Evolutionary conservation across 1,284 basidiomycete genomes (phyloP).

Genomic region (Pyrrhoderma noxium): DNA sequence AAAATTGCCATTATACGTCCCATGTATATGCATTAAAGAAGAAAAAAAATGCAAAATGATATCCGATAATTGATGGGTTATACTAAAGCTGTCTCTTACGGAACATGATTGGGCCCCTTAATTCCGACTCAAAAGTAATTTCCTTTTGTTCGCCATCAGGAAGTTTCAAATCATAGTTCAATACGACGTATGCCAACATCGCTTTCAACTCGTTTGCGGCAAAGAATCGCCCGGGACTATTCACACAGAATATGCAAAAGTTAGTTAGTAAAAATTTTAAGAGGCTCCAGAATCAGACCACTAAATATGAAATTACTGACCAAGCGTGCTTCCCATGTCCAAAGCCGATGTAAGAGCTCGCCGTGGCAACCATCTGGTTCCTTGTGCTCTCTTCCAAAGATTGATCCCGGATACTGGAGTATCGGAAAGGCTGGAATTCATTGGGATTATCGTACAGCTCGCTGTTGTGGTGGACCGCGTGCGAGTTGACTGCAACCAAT

Average conservation of each 20-base stretch:
- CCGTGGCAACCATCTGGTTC: slow-evolving; percentile 24
- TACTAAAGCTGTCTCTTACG: no score
- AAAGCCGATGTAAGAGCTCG: slow-evolving; percentile 24
- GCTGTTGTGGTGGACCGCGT: slow-evolving; percentile 25
- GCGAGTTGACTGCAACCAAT: slow-evolving; percentile 23
- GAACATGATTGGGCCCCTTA: no score
- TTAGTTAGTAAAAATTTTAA: not conserved
- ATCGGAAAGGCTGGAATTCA: slow-evolving; percentile 30
- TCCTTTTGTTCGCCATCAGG: slow-evolving; percentile 22
- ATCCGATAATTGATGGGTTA: no score
- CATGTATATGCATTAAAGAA: slow-evolving; percentile 21
- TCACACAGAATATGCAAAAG: not conserved
- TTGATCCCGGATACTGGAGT: slow-evolving; percentile 30
- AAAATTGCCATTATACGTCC: no score
- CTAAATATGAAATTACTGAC: slow-evolving; percentile 16
- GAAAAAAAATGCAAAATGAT: not conserved
- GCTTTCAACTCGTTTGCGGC: slow-evolving; percentile 39
- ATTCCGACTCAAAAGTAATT: not conserved
- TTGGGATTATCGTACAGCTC: slow-evolving; percentile 24
- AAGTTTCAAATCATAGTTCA: slow-evolving; percentile 41
- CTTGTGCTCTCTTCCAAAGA: slow-evolving; percentile 17
- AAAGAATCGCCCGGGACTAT: slow-evolving; percentile 40
- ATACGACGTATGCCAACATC: slow-evolving; percentile 36
- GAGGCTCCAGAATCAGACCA: not conserved
- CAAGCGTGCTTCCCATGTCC: slow-evolving; percentile 28